phyloP scores from a whole-genome alignment of 306 rosid genomes.

The Medicago ruthenica region DNA sequence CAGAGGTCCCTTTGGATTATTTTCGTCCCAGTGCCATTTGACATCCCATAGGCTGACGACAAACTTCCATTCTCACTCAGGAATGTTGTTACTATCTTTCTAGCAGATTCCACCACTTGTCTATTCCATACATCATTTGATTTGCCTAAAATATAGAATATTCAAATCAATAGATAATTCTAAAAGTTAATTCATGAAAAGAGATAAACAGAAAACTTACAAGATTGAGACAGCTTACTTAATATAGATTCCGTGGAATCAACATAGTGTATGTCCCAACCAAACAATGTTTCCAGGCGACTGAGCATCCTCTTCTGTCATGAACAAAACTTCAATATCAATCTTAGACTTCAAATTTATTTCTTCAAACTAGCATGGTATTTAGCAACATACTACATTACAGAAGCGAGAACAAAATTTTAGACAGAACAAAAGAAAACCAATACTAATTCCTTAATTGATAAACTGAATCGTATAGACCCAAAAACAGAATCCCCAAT shows the following conservation, averaged over 20 bases:
- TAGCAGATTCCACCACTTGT: conserved; percentile 72
- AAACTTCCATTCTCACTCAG: conserved; percentile 49
- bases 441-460: not conserved
- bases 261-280: conserved; percentile 74
- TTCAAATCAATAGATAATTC: conserved; percentile 4
- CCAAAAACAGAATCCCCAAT: conserved; percentile 3
- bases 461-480: not conserved
- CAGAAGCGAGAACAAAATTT: conserved; percentile 11
- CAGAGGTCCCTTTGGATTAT: conserved; percentile 75
- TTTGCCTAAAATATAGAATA: conserved; percentile 55
- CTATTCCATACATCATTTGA: conserved; percentile 66
- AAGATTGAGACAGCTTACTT: conserved; percentile 51
- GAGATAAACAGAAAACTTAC: conserved; percentile 4
- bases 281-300: conserved; percentile 72
- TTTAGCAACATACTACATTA: conserved; percentile 7
- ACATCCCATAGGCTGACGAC: conserved; percentile 11
- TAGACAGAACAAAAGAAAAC: not conserved
- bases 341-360: not conserved
- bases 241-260: conserved; percentile 78
- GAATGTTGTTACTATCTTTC: conserved; percentile 59
- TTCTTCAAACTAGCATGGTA: not conserved
- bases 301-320: conserved; percentile 77
- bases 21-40: conserved; percentile 47
- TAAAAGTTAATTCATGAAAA: not conserved
- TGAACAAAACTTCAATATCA: conserved; percentile 41